phyloP scores from a whole-genome alignment of 805 yeast species.

The Kluyveromyces starmeri region DNA sequence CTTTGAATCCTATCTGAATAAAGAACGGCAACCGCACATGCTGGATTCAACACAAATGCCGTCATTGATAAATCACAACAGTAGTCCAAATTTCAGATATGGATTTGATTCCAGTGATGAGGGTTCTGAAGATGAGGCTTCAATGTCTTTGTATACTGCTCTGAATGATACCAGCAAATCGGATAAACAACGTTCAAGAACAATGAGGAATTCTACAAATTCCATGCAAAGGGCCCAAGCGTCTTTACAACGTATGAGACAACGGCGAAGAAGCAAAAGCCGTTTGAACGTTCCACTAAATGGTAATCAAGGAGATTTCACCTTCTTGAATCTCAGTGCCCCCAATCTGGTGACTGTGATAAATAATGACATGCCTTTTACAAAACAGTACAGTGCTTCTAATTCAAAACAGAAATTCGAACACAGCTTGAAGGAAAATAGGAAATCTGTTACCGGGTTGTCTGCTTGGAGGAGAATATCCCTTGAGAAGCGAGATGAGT shows the following conservation, averaged over 20 bases:
- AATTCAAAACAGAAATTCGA: conserved; percentile 7
- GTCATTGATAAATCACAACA: conserved; percentile 1
- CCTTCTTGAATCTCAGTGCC: conserved; percentile 24
- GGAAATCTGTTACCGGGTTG: conserved; percentile 5
- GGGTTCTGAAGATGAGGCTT: conserved; percentile 50
- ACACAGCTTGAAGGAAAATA: conserved; percentile 7
- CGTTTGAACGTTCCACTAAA: conserved; percentile 29
- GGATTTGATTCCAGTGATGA: conserved; percentile 12
- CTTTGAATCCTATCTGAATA: conserved; percentile 7
- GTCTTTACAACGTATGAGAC: conserved; percentile 50
- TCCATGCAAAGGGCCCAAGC: conserved; percentile 60
- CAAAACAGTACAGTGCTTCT: conserved; percentile 3
- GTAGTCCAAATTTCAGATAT: background rate
- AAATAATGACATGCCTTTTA: conserved; percentile 8
- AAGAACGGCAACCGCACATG: background rate
- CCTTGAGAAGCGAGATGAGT: conserved; percentile 19
- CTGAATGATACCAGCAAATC: conserved; percentile 31
- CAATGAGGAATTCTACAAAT: conserved; percentile 33
- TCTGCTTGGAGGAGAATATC: conserved; percentile 8
- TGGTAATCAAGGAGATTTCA: conserved; percentile 19
- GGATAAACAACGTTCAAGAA: conserved; percentile 29
- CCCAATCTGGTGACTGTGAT: conserved; percentile 26
- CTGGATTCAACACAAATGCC: background rate
- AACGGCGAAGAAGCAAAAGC: conserved; percentile 46
- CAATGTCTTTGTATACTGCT: conserved; percentile 57